phyloP scores from a whole-genome alignment of 768 basidiomycete species.

The Mycena albidolilacea region DNA sequence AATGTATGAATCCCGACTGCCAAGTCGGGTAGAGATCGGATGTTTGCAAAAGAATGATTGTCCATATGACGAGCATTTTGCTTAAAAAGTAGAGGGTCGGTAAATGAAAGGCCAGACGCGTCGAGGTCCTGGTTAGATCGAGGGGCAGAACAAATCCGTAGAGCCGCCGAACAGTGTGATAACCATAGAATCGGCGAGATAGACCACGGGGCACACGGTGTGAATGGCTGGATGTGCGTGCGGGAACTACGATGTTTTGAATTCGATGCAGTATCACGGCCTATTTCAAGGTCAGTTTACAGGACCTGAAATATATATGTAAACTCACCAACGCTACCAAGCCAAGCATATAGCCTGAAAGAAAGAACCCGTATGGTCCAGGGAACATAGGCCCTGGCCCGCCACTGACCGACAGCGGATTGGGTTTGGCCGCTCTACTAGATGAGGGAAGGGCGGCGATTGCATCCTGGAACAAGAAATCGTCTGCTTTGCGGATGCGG shows the following conservation, averaged over 20 bases:
- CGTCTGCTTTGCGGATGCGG: constrained; percentile 55
- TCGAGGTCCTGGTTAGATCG: constrained; percentile 71
- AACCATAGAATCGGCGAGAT: constrained; percentile 44
- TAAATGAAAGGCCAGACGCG: constrained; percentile 71
- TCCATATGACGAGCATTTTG: constrained; percentile 72
- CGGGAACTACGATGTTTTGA: constrained; percentile 83
- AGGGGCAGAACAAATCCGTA: constrained; percentile 70
- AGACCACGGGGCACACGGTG: constrained; percentile 39
- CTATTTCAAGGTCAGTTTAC: constrained; percentile 50
- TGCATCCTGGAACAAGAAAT: constrained; percentile 45
- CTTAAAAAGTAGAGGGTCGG: constrained; percentile 76
- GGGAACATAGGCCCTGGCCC: constrained; percentile 54
- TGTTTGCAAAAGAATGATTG: constrained; percentile 71
- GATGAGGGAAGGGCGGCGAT: constrained; percentile 25
- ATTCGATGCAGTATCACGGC: constrained; percentile 81
- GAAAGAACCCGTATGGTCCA: constrained; percentile 80
- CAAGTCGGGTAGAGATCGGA: constrained; percentile 57
- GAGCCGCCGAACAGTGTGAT: constrained; percentile 44
- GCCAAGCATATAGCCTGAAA: constrained; percentile 80
- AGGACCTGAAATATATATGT: neutral
- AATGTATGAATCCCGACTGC: constrained; percentile 42
- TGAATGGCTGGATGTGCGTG: constrained; percentile 53
- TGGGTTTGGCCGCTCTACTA: constrained; percentile 26
- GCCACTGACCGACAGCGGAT: constrained; percentile 28
- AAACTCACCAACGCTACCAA: constrained; percentile 73